Evolutionary conservation across 495 filamentous ascomycete species (phyloP), one percentile per base, ranked within the genome.

Genomic region (Aspergillus funiculosus): DNA sequence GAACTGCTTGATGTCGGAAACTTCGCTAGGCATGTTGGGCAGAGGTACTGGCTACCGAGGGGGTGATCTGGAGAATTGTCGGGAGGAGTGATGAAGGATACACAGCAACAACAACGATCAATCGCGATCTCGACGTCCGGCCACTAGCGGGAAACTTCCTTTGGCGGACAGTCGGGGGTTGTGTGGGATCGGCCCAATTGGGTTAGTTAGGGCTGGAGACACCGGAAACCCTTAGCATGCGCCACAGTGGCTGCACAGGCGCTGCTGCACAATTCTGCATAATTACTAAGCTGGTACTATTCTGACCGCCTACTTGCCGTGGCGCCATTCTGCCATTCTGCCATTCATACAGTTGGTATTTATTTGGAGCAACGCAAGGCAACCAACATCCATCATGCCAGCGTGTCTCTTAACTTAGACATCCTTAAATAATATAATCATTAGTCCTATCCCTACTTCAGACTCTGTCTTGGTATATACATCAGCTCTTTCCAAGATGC

Each of bases 1-100:
- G 85, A 99, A 99, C 78, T 95, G 75, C 87, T 97, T 99, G 84
- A 99, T 96, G 63, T 97, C 94, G 63, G 83, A 85, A 71, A 97
- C 82, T 89, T 97, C 90, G 62, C 81, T 79, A 83, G 92, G 92
- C 92, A 99, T 99, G 54, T 40, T 81, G 77, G 67, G 56, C 59
- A 26, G 32, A 61, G 49, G 27, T 31, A 31, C 49, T 45, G 31
- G 40, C 28, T 48, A 51, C 31, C n/a, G n/a, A n/a, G n/a, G n/a
- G n/a, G 46, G 48, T 42, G 25, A 17, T 39, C 27, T 28, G 34
- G 21, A 18, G 29, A 39, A 41, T 48, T 13, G 46, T 55, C 44
- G 39, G 43, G 29, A 45, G 43, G 14, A 36, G 31, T 31, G 44
- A 47, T 46, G 53, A n/a, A 28, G 46, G 24, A 28, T 17, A 47